phyloP scores from a whole-genome alignment of 164 flowering plant species.

The Stephania cephalantha region DNA sequence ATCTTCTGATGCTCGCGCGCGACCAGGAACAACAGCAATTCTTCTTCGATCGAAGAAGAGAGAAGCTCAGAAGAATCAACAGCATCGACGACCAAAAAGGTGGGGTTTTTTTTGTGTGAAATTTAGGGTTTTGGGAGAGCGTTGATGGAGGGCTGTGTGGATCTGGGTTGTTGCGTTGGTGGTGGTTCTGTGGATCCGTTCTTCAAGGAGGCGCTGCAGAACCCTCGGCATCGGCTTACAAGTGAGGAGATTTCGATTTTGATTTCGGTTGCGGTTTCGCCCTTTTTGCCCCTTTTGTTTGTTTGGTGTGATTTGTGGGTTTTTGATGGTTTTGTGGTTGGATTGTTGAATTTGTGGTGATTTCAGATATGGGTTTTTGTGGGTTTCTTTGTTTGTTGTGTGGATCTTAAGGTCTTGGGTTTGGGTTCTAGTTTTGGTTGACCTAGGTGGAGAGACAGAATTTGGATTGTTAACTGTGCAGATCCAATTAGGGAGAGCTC shows the following conservation, averaged over 20 bases:
- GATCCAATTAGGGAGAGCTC: background rate
- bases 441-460: background rate
- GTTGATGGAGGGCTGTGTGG: conserved; percentile 11
- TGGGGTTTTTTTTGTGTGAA: background rate
- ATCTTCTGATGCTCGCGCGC: background rate
- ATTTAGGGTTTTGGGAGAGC: too few species aligned
- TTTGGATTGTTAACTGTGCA: background rate
- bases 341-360: background rate
- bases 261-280: background rate
- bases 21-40: background rate
- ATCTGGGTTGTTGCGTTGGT: too few species aligned
- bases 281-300: background rate
- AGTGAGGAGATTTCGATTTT: conserved; percentile 28
- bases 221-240: conserved; percentile 93
- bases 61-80: background rate
- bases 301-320: background rate
- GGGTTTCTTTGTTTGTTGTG: background rate
- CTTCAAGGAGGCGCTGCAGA: conserved; percentile 83
- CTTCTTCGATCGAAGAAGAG: conserved; percentile 5
- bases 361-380: conserved; percentile 3
- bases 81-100: background rate
- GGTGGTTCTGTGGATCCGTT: conserved; percentile 58
- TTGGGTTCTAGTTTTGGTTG: background rate
- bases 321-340: background rate
- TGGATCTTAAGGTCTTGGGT: background rate